Base-by-base conservation (phyloP, 1,139 yeast species). In the Yamadazyma trypodendri region DNA sequence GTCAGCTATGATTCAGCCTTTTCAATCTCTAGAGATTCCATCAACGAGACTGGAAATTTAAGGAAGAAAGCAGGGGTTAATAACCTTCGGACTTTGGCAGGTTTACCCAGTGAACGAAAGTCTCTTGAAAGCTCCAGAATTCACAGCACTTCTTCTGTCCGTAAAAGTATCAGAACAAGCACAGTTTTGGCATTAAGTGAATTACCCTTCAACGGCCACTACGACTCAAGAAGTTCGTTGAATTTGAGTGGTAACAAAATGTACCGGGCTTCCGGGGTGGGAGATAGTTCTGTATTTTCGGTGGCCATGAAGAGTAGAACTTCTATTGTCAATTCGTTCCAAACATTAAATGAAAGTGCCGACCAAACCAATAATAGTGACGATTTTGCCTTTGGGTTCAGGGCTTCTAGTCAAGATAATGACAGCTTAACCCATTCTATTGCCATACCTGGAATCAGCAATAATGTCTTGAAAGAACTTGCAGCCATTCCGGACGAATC, bases 401-500 rank as follows among this genome's bases (percentile, higher is more conserved):
- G 40, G 23, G 42, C 42, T 14, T n/a, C 28, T 6, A 36, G 37
- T 14, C 27, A 31, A 13, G 36, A 28, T 12, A 38, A 38, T 11
- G 28, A 24, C 11, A 38, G 46, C 30, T 1, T 51, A 56, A 24
- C n/a, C 7, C 59, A 60, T 36, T 68, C 75, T 1, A 71, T 58
- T 39, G 76, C 65, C 6, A 78, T 77, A 42, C 84, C 85, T 0
- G 89, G 88, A 3, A 76, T 82, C 34, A 77, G 84, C 40, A 72
- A 71, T 38, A 69, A 69, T 37, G 83, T 80, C 2, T 75, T 84
- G 35, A 81, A 80, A 34, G 87, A 81, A 51, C 68, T 86, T 37
- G 90, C 92, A 1, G 83, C 84, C 2, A 81, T 88, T 34, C 90
- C 96, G 0, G 96, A 88, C 55, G 90, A 83, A 41, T 68, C 82